Conservation (phyloP, 768 basidiomycete species). For the Macrolepiota albuminosa region DNA sequence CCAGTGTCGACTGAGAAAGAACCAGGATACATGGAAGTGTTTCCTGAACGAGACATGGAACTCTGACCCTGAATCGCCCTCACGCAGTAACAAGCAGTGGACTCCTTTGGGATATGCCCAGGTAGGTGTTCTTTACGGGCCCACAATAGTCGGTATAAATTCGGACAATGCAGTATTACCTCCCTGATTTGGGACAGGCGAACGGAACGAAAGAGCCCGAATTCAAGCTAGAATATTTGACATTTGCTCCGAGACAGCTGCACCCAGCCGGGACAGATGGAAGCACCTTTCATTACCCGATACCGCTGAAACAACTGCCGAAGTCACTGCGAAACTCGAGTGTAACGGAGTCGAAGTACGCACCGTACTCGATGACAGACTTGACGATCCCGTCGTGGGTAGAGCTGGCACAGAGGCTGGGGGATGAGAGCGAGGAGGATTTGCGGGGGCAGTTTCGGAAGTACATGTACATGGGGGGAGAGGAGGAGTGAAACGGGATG, state of each 20-base stretch:
- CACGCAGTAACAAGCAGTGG: slow-evolving; percentile 63
- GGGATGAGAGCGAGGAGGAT: slow-evolving; percentile 42
- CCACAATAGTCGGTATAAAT: slow-evolving; percentile 5
- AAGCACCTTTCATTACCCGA: slow-evolving; percentile 37
- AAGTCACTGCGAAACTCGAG: slow-evolving; percentile 35
- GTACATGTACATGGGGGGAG: slow-evolving; percentile 69
- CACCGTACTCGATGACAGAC: slow-evolving; percentile 71
- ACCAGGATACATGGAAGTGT: slow-evolving; percentile 62
- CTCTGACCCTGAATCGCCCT: slow-evolving; percentile 63
- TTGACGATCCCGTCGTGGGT: slow-evolving; percentile 78
- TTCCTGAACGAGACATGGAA: slow-evolving; percentile 54
- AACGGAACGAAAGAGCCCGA: slow-evolving; percentile 46
- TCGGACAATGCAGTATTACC: slow-evolving; percentile 47
- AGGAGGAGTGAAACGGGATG: slow-evolving; percentile 16
- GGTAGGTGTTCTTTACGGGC: slow-evolving; percentile 37
- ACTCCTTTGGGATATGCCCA: slow-evolving; percentile 83
- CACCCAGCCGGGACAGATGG: slow-evolving; percentile 25
- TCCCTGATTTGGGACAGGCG: slow-evolving; percentile 51
- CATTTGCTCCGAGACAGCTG: slow-evolving; percentile 44
- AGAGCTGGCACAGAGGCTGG: slow-evolving; percentile 58
- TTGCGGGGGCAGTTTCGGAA: slow-evolving; percentile 60
- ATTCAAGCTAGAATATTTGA: slow-evolving; percentile 79
- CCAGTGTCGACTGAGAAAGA: slow-evolving; percentile 44
- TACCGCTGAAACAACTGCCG: slow-evolving; percentile 56
- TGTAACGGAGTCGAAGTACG: slow-evolving; percentile 43